These are phyloP conservation scores for Pistacia integerrima DNA, from an alignment of 345 rosid genomes.

Conservation along the genomic window DNA sequence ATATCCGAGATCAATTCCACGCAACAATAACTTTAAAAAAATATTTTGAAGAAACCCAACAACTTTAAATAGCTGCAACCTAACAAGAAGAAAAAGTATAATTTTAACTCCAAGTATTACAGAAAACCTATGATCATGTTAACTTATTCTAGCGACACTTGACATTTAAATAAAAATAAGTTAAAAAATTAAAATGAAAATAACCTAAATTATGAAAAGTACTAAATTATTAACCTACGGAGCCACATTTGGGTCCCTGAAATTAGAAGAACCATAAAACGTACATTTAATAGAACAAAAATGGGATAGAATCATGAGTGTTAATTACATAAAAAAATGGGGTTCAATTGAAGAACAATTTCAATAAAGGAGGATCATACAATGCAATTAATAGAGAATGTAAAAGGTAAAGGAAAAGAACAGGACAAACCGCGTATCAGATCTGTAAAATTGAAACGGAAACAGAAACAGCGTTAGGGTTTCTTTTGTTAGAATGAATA, in stretches of 20 bases:
- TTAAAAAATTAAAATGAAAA: background rate
- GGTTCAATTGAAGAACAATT: background rate
- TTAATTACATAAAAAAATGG: background rate
- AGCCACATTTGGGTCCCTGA: background rate
- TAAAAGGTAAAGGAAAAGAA: background rate
- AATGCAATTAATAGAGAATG: background rate
- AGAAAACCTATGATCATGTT: background rate
- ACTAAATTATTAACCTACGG: background rate
- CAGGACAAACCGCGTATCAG: conserved; percentile 13
- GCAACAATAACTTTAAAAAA: background rate
- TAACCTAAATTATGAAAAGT: background rate
- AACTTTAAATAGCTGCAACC: background rate
- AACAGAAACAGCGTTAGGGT: background rate
- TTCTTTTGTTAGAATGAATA: background rate
- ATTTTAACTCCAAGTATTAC: background rate
- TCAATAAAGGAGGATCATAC: background rate
- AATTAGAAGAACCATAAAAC: background rate
- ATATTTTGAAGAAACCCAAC: background rate
- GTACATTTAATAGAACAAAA: background rate
- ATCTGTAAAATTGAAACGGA: conserved; percentile 11
- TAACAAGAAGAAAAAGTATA: background rate
- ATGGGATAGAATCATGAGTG: background rate
- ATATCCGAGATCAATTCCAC: background rate
- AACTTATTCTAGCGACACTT: background rate
- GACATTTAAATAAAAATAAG: no score